A percentile compares a stretch with the other conserved stretches of the same genome.
Evolutionary conservation across 2,329 filamentous ascomycete genomes (phyloP).

Genomic region (Penicillium freii): DNA sequence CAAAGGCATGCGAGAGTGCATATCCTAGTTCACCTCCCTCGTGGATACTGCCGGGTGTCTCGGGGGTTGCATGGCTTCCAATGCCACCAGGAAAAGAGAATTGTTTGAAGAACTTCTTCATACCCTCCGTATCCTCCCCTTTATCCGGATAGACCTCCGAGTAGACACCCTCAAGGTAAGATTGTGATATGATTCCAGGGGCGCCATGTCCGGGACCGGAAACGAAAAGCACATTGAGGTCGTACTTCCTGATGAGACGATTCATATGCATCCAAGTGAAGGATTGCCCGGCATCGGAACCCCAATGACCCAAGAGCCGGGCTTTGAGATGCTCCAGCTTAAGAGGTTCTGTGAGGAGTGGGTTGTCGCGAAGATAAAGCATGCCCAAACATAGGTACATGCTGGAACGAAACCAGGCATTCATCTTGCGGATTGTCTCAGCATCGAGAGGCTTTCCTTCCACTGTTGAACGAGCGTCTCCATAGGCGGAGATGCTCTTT

Average conservation of each 20-base stretch:
- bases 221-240: conserved; percentile 69
- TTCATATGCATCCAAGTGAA: conserved; percentile 84
- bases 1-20: conserved; percentile 75
- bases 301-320: conserved; percentile 74
- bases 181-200: conserved; percentile 71
- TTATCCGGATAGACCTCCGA: conserved; percentile 75
- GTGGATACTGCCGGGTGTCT: conserved; percentile 73
- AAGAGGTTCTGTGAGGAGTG: conserved; percentile 67
- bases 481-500: conserved; percentile 63
- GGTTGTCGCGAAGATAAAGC: conserved; percentile 75
- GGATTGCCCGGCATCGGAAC: conserved; percentile 74
- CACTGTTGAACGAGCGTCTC: conserved; percentile 64
- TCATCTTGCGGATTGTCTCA: conserved; percentile 67
- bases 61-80: conserved; percentile 73
- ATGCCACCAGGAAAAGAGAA: conserved; percentile 81
- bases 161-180: conserved; percentile 75
- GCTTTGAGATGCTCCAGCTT: conserved; percentile 69
- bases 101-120: conserved; percentile 76
- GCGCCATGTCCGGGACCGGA: conserved; percentile 77
- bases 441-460: conserved; percentile 60
- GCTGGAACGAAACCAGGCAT: conserved; percentile 71
- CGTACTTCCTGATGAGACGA: conserved; percentile 76
- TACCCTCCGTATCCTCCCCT: conserved; percentile 64
- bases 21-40: conserved; percentile 83
- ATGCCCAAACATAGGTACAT: conserved; percentile 75